Conservation (phyloP, 2,329 filamentous ascomycete genomes). For the Xylariales sp. region DNA sequence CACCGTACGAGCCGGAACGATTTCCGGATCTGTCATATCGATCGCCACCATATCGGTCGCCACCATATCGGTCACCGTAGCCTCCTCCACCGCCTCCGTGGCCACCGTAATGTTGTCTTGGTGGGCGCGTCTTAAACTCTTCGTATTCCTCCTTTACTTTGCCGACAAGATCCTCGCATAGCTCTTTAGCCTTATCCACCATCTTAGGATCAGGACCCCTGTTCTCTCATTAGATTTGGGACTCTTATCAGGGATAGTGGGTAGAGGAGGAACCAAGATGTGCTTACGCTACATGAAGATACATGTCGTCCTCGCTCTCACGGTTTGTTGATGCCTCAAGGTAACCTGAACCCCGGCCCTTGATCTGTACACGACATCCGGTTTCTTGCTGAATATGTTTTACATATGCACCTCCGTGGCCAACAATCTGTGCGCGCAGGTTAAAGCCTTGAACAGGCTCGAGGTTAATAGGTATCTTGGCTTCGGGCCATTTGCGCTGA, state of each 20-base stretch:
- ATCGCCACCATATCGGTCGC: slow-evolving; percentile 53
- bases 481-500: slow-evolving; percentile 99
- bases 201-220: slow-evolving; percentile 89
- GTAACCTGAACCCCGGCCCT: slow-evolving; percentile 94
- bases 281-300: slow-evolving; percentile 90
- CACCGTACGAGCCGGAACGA: slow-evolving; percentile 48
- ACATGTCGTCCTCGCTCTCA: slow-evolving; percentile 97
- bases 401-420: slow-evolving; percentile 92
- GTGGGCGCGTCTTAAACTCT: slow-evolving; percentile 85
- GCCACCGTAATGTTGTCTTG: slow-evolving; percentile 69
- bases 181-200: slow-evolving; percentile 86
- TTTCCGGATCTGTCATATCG: slow-evolving; percentile 51
- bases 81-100: slow-evolving; percentile 54
- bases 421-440: slow-evolving; percentile 93
- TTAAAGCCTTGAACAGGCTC: slow-evolving; percentile 96
- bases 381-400: slow-evolving; percentile 99
- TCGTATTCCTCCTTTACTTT: slow-evolving; percentile 93
- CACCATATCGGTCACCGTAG: slow-evolving; percentile 53
- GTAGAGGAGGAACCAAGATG: not conserved
- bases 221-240: slow-evolving; percentile 49
- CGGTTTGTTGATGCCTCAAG: slow-evolving; percentile 87
- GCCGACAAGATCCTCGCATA: slow-evolving; percentile 86
- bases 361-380: slow-evolving; percentile 96
- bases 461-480: slow-evolving; percentile 89
- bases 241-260: not conserved